Evolutionary conservation across 1,139 yeast species (phyloP).

Genomic region (Blastobotrys indianensis): DNA sequence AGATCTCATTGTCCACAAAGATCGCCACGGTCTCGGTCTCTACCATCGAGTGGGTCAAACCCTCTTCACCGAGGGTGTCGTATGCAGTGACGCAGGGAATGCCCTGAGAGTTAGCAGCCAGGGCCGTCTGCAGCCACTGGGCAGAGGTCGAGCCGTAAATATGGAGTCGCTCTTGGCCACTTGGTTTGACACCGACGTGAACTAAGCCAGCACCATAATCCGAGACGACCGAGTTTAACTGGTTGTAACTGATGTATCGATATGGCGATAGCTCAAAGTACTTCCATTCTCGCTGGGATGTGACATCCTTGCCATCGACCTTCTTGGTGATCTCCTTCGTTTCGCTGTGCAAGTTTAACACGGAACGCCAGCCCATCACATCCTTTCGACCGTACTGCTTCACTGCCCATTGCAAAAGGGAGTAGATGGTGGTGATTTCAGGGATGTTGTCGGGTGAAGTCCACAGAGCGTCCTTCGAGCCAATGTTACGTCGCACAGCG

Average conservation of each 20-base stretch:
- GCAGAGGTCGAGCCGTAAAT: conserved; percentile 79
- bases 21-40: conserved; percentile 76
- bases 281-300: conserved; percentile 80
- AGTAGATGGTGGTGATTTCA: conserved; percentile 55
- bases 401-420: conserved; percentile 60
- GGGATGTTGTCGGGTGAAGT: conserved; percentile 31
- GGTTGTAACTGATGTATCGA: conserved; percentile 55
- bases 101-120: conserved; percentile 70
- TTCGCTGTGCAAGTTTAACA: conserved; percentile 69
- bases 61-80: conserved; percentile 91
- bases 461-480: conserved; percentile 46
- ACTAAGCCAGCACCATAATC: conserved; percentile 70
- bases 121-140: conserved; percentile 83
- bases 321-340: conserved; percentile 66
- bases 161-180: conserved; percentile 60
- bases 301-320: conserved; percentile 66
- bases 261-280: conserved; percentile 77
- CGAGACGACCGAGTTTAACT: conserved; percentile 47
- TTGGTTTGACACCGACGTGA: conserved; percentile 65
- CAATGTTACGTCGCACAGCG: conserved; percentile 78
- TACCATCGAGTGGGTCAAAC: conserved; percentile 77
- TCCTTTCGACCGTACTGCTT: conserved; percentile 47
- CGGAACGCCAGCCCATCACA: conserved; percentile 78
- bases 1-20: conserved; percentile 74
- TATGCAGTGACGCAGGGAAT: conserved; percentile 94